Percentiles rank a stretch among this genome's conserved stretches.
phyloP scores from a whole-genome alignment of 139 green algal species.

The Chlamydomonas incerta region DNA sequence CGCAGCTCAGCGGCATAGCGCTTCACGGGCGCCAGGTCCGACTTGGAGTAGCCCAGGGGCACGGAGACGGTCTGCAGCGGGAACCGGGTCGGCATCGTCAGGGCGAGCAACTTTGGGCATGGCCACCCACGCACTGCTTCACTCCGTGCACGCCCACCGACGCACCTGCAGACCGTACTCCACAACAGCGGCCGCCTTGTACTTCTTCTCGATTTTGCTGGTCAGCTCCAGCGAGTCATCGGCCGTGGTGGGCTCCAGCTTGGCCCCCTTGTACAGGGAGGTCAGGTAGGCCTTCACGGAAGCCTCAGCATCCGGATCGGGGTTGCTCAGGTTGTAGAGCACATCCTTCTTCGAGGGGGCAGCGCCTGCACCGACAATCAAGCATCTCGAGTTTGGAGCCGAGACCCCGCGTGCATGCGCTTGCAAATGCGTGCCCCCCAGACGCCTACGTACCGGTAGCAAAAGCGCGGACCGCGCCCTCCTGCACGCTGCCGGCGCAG shows the following conservation, averaged over 20 bases:
- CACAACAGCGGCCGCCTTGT: conserved; percentile 64
- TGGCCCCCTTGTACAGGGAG: conserved; percentile 33
- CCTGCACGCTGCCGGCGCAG: conserved; percentile 17
- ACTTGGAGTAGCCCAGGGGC: conserved; percentile 51
- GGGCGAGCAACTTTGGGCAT: too few relatives aligned
- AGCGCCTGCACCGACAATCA: conserved; percentile 45
- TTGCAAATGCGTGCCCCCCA: too few relatives aligned
- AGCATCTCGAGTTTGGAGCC: background rate
- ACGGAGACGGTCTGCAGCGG: conserved; percentile 55
- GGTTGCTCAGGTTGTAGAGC: conserved; percentile 49
- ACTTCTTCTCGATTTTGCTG: conserved; percentile 68
- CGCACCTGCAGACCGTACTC: conserved; percentile 64
- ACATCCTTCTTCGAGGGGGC: conserved; percentile 53
- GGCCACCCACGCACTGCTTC: background rate
- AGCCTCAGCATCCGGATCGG: conserved; percentile 53
- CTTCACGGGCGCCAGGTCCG: conserved; percentile 58
- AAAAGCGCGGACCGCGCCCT: conserved; percentile 31
- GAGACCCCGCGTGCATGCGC: background rate
- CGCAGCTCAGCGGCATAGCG: conserved; percentile 66
- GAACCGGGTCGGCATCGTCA: background rate
- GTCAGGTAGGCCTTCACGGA: conserved; percentile 50
- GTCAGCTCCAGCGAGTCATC: conserved; percentile 53
- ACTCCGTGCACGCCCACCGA: background rate
- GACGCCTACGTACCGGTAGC: background rate
- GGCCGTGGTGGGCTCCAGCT: conserved; percentile 26